phyloP scores from a whole-genome alignment of 805 yeast species.

The Yamadazyma sp. region DNA sequence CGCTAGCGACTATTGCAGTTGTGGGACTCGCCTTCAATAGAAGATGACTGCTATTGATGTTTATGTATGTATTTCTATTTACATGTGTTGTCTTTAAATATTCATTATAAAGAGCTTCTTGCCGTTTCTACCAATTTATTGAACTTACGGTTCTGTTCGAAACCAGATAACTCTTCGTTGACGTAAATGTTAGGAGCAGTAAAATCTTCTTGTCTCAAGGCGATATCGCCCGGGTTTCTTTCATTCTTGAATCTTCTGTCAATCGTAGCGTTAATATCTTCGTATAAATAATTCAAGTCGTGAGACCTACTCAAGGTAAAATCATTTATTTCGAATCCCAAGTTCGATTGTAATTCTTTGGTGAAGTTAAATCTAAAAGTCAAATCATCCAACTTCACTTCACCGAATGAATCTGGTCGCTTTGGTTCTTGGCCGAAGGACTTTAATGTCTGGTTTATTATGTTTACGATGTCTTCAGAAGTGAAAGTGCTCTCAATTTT shows the following conservation, averaged over 20 bases:
- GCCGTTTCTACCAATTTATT: constrained; percentile 50
- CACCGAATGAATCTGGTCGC: constrained; percentile 14
- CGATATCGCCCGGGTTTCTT: constrained; percentile 73
- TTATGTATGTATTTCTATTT: constrained; percentile 10
- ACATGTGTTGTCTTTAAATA: too few species aligned
- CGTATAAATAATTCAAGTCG: constrained; percentile 37
- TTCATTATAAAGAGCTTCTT: constrained; percentile 18
- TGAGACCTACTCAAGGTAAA: constrained; percentile 42
- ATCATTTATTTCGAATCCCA: constrained; percentile 58
- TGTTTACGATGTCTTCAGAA: constrained; percentile 22
- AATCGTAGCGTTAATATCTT: constrained; percentile 38
- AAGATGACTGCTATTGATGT: constrained; percentile 6
- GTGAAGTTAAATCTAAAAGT: constrained; percentile 47
- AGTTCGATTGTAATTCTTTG: constrained; percentile 47
- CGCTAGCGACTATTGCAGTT: constrained; percentile 58
- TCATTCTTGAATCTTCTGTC: constrained; percentile 52
- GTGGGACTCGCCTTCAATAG: constrained; percentile 56
- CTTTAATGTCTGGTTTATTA: constrained; percentile 27
- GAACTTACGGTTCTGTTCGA: constrained; percentile 45
- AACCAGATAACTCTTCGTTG: constrained; percentile 49
- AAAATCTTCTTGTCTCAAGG: constrained; percentile 55
- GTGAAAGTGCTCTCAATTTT: constrained; percentile 31
- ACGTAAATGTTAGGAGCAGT: constrained; percentile 57
- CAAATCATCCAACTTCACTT: constrained; percentile 39
- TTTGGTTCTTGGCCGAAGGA: constrained; percentile 19